Conservation (phyloP, 2,329 filamentous ascomycete genomes). For the Apiospora kogelbergensis region DNA sequence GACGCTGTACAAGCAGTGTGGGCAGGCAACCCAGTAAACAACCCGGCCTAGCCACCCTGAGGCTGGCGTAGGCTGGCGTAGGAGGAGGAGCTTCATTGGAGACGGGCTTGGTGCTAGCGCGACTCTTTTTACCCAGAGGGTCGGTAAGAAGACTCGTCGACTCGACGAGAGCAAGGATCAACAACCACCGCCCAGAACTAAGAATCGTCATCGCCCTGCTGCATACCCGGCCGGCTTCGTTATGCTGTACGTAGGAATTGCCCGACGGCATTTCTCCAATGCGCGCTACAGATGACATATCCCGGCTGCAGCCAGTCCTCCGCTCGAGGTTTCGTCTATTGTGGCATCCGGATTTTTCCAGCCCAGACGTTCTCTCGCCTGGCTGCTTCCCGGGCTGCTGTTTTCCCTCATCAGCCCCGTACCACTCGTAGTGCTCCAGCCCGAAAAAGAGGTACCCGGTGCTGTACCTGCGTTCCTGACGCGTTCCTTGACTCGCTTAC, state of each 20-base stretch:
- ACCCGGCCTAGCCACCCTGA: background rate
- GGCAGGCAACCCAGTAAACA: background rate
- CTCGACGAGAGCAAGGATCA: background rate
- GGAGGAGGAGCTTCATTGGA: background rate
- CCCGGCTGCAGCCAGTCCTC: background rate
- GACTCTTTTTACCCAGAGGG: background rate
- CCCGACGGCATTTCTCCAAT: background rate
- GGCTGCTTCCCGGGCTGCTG: background rate
- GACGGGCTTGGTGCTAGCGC: background rate
- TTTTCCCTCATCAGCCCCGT: background rate
- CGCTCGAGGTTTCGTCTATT: background rate
- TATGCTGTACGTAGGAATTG: background rate
- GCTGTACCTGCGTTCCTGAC: constrained; percentile 8
- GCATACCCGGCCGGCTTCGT: background rate
- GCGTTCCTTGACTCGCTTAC: constrained; percentile 7
- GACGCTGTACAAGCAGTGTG: background rate
- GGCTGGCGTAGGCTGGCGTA: background rate
- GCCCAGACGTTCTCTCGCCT: background rate
- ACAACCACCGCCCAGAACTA: background rate
- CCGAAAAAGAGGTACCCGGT: background rate
- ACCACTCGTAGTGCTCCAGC: background rate
- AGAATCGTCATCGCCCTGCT: background rate
- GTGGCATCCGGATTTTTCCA: background rate
- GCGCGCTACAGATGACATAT: background rate
- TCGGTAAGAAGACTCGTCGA: background rate